These are phyloP conservation scores for Colletotrichum spinosum DNA, from an alignment of 2,329 filamentous ascomycete genomes.

Conservation along the genomic window DNA sequence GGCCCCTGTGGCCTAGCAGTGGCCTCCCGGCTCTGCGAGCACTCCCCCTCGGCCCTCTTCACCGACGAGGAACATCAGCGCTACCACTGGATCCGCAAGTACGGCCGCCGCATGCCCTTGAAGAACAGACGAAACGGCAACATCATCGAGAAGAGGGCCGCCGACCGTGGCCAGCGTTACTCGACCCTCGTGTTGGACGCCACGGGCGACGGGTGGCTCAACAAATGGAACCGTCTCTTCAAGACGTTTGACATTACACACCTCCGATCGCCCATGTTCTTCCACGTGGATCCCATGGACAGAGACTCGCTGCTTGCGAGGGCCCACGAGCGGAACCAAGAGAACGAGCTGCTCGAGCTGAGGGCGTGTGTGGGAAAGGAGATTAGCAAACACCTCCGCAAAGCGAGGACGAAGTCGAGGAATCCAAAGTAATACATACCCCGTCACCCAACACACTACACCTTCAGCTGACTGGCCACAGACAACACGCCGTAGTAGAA, in stretches of 20 bases:
- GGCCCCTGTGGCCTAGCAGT: constrained; percentile 81
- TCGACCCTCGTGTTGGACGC: constrained; percentile 72
- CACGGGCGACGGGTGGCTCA: constrained; percentile 73
- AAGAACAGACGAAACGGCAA: constrained; percentile 61
- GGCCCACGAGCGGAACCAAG: constrained; percentile 70
- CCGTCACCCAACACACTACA: constrained; percentile 15
- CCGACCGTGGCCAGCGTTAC: constrained; percentile 42
- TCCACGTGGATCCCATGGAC: constrained; percentile 82
- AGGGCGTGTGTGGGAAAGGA: constrained; percentile 82
- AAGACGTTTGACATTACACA: constrained; percentile 76
- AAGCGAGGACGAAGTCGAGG: constrained; percentile 45
- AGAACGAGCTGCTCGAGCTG: constrained; percentile 76
- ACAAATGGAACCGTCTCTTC: constrained; percentile 78
- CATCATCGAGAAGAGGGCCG: constrained; percentile 39
- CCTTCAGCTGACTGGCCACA: constrained; percentile 42
- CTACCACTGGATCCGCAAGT: constrained; percentile 81
- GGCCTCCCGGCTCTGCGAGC: constrained; percentile 77
- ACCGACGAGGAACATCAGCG: constrained; percentile 85
- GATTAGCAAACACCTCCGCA: constrained; percentile 82
- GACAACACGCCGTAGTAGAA: constrained; percentile 58
- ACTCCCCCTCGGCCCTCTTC: constrained; percentile 81
- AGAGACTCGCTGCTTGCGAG: constrained; percentile 79
- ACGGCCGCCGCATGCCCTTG: constrained; percentile 69
- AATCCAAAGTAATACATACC: constrained; percentile 29
- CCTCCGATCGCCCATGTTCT: constrained; percentile 84